Conservation (phyloP, 345 rosid genomes). For the Euphorbia pulcherrima region DNA sequence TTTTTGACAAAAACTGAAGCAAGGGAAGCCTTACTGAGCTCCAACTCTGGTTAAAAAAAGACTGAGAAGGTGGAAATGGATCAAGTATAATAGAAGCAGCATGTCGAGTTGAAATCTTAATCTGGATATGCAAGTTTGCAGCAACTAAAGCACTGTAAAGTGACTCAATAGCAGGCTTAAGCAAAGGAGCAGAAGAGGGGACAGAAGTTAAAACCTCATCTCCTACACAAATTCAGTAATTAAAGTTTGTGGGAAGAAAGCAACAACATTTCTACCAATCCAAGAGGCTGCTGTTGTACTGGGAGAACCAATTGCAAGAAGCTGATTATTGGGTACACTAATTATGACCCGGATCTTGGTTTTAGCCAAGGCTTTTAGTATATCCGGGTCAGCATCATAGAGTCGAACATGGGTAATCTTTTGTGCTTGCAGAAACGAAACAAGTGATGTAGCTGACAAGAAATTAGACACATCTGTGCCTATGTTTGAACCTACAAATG, state of each 20-base stretch:
- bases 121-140: constrained; percentile 74
- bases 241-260: constrained; percentile 70
- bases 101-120: constrained; percentile 91
- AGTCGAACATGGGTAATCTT: constrained; percentile 71
- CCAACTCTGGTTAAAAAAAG: constrained; percentile 87
- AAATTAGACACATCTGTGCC: constrained; percentile 72
- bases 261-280: constrained; percentile 74
- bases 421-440: constrained; percentile 63
- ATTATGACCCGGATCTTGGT: constrained; percentile 85
- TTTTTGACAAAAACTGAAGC: constrained; percentile 75
- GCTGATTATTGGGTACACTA: constrained; percentile 91
- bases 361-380: constrained; percentile 70
- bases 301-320: constrained; percentile 87
- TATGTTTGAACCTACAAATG: constrained; percentile 74
- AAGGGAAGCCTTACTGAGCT: constrained; percentile 58
- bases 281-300: constrained; percentile 84
- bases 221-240: constrained; percentile 77
- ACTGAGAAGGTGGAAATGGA: constrained; percentile 90
- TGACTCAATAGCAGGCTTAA: constrained; percentile 79
- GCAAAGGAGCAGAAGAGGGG: constrained; percentile 77
- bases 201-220: constrained; percentile 89
- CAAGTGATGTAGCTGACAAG: constrained; percentile 44
- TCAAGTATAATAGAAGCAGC: constrained; percentile 77
- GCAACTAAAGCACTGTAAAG: constrained; percentile 85
- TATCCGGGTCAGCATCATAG: constrained; percentile 76